Evolutionary conservation across 2,329 filamentous ascomycete species (phyloP).

Genomic region (Aspergillus oerlinghausenensis): DNA sequence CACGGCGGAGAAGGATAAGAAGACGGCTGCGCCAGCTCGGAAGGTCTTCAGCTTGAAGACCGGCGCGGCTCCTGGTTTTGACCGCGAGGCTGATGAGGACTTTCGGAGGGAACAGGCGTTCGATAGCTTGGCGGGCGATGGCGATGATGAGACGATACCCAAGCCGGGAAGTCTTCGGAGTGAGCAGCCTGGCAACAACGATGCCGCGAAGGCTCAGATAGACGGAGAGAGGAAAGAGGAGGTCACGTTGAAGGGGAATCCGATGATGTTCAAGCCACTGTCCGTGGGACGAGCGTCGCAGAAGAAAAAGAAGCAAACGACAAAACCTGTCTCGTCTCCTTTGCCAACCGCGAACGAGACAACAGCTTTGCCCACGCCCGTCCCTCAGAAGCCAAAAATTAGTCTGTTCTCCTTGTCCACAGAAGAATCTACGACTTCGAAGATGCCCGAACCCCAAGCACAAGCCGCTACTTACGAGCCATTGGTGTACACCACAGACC

Average conservation of each 20-base stretch:
- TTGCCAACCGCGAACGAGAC: slow-evolving; percentile 11
- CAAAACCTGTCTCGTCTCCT: slow-evolving; percentile 23
- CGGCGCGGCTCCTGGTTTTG: slow-evolving; percentile 76
- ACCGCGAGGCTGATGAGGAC: slow-evolving; percentile 52
- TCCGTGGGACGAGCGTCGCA: slow-evolving; percentile 73
- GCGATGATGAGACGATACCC: slow-evolving; percentile 21
- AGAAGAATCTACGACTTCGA: slow-evolving; percentile 17
- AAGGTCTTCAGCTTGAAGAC: slow-evolving; percentile 73
- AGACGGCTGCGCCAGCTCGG: slow-evolving; percentile 40
- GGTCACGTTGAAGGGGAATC: slow-evolving; percentile 62
- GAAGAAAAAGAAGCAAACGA: slow-evolving; percentile 56
- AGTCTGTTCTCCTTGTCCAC: slow-evolving; percentile 41
- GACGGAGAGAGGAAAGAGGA: slow-evolving; percentile 16
- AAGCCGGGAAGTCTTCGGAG: slow-evolving; percentile 21
- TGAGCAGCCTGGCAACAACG: slow-evolving; percentile 4
- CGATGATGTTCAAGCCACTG: slow-evolving; percentile 82
- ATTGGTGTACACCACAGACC: slow-evolving; percentile 34
- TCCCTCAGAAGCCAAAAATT: slow-evolving; percentile 38
- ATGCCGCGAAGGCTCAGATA: slow-evolving; percentile 6
- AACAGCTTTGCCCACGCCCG: slow-evolving; percentile 17
- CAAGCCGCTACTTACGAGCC: slow-evolving; percentile 33
- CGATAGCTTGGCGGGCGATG: slow-evolving; percentile 11
- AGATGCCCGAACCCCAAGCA: slow-evolving; percentile 1
- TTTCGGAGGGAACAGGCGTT: slow-evolving; percentile 25
- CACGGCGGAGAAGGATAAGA: slow-evolving; percentile 24